Evolutionary conservation across 352 stramenopile species (phyloP).

Genomic region (Blastocystis sp.): DNA sequence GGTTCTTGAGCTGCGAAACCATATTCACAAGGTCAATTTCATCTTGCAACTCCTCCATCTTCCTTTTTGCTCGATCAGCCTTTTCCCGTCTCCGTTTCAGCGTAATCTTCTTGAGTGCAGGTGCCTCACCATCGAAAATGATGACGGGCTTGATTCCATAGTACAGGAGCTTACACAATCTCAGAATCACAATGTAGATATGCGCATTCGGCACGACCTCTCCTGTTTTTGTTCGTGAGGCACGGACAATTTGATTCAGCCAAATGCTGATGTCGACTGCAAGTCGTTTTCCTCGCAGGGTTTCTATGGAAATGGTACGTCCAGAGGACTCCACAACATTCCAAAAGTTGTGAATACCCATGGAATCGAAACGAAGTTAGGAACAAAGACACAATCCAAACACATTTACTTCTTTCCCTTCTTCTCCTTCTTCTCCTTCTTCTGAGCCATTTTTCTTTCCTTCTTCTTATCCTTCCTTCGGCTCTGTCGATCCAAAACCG

Average conservation of each 20-base stretch:
- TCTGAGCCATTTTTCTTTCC: not conserved
- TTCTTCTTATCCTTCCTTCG: conserved; percentile 44
- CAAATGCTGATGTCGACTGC: conserved; percentile 97
- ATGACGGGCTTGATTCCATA: conserved; percentile 91
- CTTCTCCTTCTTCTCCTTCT: not conserved
- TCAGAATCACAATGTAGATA: conserved; percentile 63
- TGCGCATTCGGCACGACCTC: conserved; percentile 84
- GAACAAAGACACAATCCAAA: too few relatives aligned
- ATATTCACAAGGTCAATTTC: not conserved
- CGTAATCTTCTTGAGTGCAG: conserved; percentile 84
- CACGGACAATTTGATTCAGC: conserved; percentile 97
- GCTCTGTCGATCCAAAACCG: conserved; percentile 25
- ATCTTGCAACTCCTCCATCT: conserved; percentile 58
- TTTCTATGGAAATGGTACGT: conserved; percentile 91
- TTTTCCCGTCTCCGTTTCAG: conserved; percentile 64
- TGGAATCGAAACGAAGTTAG: conserved; percentile 61
- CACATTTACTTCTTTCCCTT: conserved; percentile 1
- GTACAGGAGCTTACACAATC: conserved; percentile 71
- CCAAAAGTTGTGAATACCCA: conserved; percentile 98
- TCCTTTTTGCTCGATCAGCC: conserved; percentile 66
- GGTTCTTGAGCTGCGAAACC: not conserved
- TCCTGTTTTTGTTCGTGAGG: conserved; percentile 84
- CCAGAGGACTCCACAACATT: conserved; percentile 84
- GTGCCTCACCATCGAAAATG: conserved; percentile 93
- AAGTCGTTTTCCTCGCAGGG: conserved; percentile 80